Evolutionary conservation across 768 basidiomycete genomes (phyloP), one percentile per base, ranked within the genome.

Genomic region (Dictyophora rubrovolvata): DNA sequence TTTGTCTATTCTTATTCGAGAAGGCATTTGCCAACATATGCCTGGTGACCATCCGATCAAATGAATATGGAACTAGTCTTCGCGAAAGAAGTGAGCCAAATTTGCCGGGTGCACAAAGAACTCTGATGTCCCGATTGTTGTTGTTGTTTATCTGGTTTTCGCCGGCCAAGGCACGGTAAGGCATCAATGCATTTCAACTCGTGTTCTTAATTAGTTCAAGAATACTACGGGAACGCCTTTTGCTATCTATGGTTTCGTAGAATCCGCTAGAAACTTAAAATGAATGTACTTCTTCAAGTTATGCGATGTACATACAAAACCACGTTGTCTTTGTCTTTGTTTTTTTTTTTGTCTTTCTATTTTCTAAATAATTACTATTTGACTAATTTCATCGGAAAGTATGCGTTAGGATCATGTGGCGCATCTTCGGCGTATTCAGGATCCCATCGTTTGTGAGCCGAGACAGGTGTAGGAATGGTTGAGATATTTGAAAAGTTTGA

Each of bases 401-500:
- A 93, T 1, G 86, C 75, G 66, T 85, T 70, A 48, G 85, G 83
- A 60, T 85, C 84, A 67, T 93, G 91, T 18, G 93, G 93, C n/a
- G 89, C 83, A 65, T 87, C 81, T 2, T 82, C 82, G 1, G 87
- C 81, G 48, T 77, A 72, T 67, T 84, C 72, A 5, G 92, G 87
- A 37, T 75, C 72, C 93, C 93, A 96, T 60, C 80, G 81, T 69
- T 78, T 81, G 73, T 79, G 78, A 1, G 86, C 70, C 23, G 74
- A 79, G 18, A 90, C 84, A n/a, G 89, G 75, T 2, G 73, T 71
- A 22, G 93, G 93, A 12, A 93, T 92, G 20, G 93, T 76, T 48
- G 76, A 83, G 36, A 80, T 70, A 62, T 81, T 77, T 9, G 81
- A 77, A 66, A 83, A 89, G 9, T 80, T 73, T 9, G 49, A 5